Base-by-base conservation (phyloP, 495 filamentous ascomycete genomes). In the Lophiotrema nucula region DNA sequence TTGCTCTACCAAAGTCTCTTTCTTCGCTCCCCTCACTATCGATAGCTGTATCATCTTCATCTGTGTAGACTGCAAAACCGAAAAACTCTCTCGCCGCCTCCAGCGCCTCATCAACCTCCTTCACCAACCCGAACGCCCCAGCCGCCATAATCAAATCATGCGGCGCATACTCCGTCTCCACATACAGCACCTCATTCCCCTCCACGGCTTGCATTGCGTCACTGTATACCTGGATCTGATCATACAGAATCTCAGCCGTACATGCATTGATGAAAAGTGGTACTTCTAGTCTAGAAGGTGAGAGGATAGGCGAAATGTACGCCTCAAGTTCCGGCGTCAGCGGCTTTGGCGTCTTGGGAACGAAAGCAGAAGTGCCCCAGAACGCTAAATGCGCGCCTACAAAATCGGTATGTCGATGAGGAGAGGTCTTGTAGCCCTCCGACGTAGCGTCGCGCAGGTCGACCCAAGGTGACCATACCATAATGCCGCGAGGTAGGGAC, bases 391-490 rank as follows among this genome's bases (percentile, higher is more conserved):
- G 58, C 2, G 53, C 35, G 2, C 60, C 54, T n/a, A 75, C 55
- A 46, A 67, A 73, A 37, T 78, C 76, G 11, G 58, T 66, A 11
- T 21, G 22, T 45, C 62, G 65, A 18, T 72, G 69, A 12, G 64
- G 64, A 37, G 67, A 67, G 1, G 44, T 47, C 10, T 52, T 35
- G 58, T 72, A 67, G 23, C 27, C 18, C 0, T 23, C 16, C 0
- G 55, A 28, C 11, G 71, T 59, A 2, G 33, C 6, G 6, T 27
- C 60, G 15, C n/a, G 28, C 12, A 47, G n/a, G 16, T 74, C 56
- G 22, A 73, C 60, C 72, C 73, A 77, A 1, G 76, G 74, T 6
- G 71, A 72, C 53, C 69, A 75, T 12, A 73, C 26, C 63, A 55
- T 62, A 18, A 48, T 60, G 0, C 31, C 54, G 0, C 21, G 24